Base-by-base conservation (phyloP, 2,329 filamentous ascomycete species). In the Dendrostoma leiphaemia region DNA sequence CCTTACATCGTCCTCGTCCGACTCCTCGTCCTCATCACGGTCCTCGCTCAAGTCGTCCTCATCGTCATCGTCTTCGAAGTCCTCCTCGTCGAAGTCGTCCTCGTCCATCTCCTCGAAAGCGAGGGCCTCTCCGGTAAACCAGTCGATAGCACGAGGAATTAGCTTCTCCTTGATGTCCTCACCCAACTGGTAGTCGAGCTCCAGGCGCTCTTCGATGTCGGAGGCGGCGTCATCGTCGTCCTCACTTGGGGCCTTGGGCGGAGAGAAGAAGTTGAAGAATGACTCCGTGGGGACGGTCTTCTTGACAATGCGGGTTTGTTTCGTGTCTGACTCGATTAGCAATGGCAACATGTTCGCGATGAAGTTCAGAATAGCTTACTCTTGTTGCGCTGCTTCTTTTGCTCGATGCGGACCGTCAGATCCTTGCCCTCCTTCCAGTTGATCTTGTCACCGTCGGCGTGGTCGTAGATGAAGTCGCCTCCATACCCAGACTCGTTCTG, bases 161-260 rank as follows among this genome's bases (percentile, higher is more conserved):
- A 99, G 83, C 80, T 99, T 99, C 83, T 99, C 94, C 80, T 99
- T 99, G 78, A 99, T 97, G 70, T 99, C 94, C 79, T 99, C 94
- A 62, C 94, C 94, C 41, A 99, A 86, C 77, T 97, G 93, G 74
- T 97, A 99, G 76, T 99, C 94, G 49, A 99, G 86, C 79, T 99
- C 94, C 53, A 99, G 84, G 61, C 94, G 92, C 75, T 96, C 92
- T 79, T 99, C 94, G 49, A 99, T 96, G 70, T 99, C 94, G 48
- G 87, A 89, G 52, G 88, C 85, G 57, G 89, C 86, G 62, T 93
- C 88, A 32, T 85, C 81, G 47, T 90, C 89, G 6, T 80, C 77
- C 79, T 88, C 89, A 47, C 78, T 80, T 26, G 91, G 94, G 58
- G 91, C 88, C 75, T 90, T 90, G 44, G 94, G 95, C 24, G 94